Conservation (phyloP, 306 rosid species). For the Citrullus colocynthis region DNA sequence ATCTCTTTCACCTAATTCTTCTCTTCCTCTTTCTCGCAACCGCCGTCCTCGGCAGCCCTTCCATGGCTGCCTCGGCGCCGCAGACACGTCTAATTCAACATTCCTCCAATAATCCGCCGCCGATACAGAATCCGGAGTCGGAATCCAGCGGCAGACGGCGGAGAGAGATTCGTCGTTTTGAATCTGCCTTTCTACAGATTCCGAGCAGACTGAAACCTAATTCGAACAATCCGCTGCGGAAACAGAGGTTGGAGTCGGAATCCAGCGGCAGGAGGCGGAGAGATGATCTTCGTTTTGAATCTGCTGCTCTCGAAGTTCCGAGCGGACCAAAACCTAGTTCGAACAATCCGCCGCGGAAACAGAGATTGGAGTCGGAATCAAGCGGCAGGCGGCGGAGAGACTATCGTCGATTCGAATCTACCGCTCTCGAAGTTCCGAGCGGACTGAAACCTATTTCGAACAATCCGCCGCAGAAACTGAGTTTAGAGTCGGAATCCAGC, state of each 20-base stretch:
- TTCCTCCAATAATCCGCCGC: background rate
- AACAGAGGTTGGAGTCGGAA: background rate
- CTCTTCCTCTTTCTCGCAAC: background rate
- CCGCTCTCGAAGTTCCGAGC: background rate
- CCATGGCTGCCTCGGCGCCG: background rate
- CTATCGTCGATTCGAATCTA: background rate
- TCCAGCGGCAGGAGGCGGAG: background rate
- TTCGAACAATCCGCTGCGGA: slow-evolving; percentile 12
- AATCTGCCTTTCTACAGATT: slow-evolving; percentile 65
- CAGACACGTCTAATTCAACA: background rate
- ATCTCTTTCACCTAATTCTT: background rate
- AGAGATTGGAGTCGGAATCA: background rate
- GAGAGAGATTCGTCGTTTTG: slow-evolving; percentile 22
- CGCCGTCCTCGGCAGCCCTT: background rate
- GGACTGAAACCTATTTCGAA: background rate
- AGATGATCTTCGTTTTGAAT: slow-evolving; percentile 31
- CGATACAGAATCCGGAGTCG: background rate
- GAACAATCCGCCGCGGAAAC: background rate
- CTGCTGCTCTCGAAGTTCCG: slow-evolving; percentile 71
- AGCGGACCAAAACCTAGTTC: slow-evolving; percentile 89
- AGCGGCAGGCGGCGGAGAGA: slow-evolving; percentile 12
- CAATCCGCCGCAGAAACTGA: background rate
- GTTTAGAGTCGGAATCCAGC: background rate
- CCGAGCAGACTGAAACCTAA: slow-evolving; percentile 91
- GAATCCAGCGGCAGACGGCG: background rate